Evolutionary conservation across 2,329 filamentous ascomycete genomes (phyloP).

Genomic region (Cordyceps fumosorosea): DNA sequence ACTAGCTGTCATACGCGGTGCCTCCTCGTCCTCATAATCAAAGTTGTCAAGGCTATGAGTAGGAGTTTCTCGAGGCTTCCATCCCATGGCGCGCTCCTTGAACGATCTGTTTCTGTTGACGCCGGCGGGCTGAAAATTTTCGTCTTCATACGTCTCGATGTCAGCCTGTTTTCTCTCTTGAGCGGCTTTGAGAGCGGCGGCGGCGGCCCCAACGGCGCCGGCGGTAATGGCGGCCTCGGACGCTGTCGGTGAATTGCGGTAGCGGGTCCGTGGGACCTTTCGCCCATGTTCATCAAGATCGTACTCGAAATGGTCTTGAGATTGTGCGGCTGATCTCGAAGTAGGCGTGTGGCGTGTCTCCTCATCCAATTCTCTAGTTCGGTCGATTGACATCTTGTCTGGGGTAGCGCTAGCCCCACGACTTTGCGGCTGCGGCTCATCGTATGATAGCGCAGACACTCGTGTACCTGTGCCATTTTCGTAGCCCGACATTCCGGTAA

Average conservation of each 20-base stretch:
- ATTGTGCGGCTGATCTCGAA: conserved; percentile 31
- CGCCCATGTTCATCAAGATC: conserved; percentile 52
- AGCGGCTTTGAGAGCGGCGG: conserved; percentile 44
- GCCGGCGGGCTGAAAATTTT: conserved; percentile 41
- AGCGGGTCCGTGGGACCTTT: conserved; percentile 42
- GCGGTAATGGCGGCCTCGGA: conserved; percentile 53
- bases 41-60: conserved; percentile 53
- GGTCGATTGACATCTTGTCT: conserved; percentile 35
- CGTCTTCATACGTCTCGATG: conserved; percentile 27
- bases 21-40: conserved; percentile 38
- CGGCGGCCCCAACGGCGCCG: conserved; percentile 48
- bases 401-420: conserved; percentile 35
- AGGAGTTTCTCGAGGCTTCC: conserved; percentile 48
- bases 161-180: conserved; percentile 39
- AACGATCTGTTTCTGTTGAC: conserved; percentile 57
- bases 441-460: conserved; percentile 31
- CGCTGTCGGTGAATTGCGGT: conserved; percentile 46
- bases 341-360: conserved; percentile 36
- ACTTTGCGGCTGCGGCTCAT: conserved; percentile 23
- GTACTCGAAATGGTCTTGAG: conserved; percentile 47
- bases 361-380: conserved; percentile 31
- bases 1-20: conserved; percentile 57
- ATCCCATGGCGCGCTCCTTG: conserved; percentile 55
- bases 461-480: conserved; percentile 34
- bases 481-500: conserved; percentile 54